Conservation (phyloP, 2,329 filamentous ascomycete genomes). For the Alternaria tenuissima region DNA sequence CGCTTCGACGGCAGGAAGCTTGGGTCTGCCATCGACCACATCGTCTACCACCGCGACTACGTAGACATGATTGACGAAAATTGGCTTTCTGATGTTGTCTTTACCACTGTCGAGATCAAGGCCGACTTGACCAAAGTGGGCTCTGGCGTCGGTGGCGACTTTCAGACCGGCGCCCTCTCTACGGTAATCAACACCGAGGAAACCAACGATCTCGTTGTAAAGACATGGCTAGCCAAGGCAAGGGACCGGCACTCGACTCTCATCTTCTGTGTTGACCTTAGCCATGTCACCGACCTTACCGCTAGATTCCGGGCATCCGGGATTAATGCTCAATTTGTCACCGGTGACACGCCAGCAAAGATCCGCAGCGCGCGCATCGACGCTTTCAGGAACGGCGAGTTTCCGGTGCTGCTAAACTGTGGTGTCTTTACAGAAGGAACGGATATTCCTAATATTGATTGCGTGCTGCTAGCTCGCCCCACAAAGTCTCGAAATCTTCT, state of each 20-base stretch:
- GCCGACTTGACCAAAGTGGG: conserved; percentile 80
- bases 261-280: conserved; percentile 91
- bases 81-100: conserved; percentile 90
- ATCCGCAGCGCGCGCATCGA: conserved; percentile 75
- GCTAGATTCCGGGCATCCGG: conserved; percentile 78
- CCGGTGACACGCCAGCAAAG: conserved; percentile 76
- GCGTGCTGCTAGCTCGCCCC: conserved; percentile 84
- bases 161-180: conserved; percentile 79
- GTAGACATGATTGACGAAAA: conserved; percentile 85
- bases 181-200: conserved; percentile 80
- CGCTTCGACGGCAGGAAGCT: conserved; percentile 84
- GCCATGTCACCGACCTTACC: conserved; percentile 79
- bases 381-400: conserved; percentile 77
- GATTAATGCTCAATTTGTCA: conserved; percentile 86
- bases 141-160: conserved; percentile 75
- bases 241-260: conserved; percentile 80
- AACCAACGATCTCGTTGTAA: conserved; percentile 84
- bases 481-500: conserved; percentile 93
- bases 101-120: conserved; percentile 87
- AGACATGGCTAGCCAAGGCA: conserved; percentile 84
- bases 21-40: conserved; percentile 88
- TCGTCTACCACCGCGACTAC: conserved; percentile 92
- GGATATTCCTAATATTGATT: conserved; percentile 97
- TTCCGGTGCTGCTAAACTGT: conserved; percentile 90
- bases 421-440: conserved; percentile 97